Base-by-base conservation (phyloP, 2,329 filamentous ascomycete genomes). In the Fusarium dlaminii region DNA sequence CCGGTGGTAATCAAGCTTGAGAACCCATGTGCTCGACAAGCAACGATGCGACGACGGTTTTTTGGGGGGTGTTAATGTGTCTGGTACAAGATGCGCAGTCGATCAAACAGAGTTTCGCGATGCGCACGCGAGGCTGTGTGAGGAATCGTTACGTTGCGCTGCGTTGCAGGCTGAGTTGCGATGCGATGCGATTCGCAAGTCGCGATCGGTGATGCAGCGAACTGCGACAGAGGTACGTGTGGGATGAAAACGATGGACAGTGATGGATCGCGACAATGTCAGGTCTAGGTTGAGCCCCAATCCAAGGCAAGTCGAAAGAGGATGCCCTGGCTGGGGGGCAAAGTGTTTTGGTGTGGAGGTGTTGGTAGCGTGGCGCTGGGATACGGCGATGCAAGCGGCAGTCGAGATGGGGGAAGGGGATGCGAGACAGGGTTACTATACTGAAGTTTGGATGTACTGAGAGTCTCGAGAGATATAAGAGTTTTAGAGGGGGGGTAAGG, bases 1-100 rank as follows among this genome's bases (percentile, higher is more conserved):
- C 63, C 74, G 72, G 56, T 67, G 66, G 62, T 72, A 60, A 65
- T 72, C 63, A 77, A 57, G 49, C 59, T 72, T 63, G 76, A 74
- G 72, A 63, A 78, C 76, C 74, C 76, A 78, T 78, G 58, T 78
- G 76, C 76, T 76, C 69, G 73, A 68, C 61, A 66, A 64, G 46
- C 56, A 74, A 56, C 64, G 70, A 72, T 74, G 72, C 77, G 76
- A 72, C 75, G 68, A 61, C 36, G 51, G 20, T 40, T 40, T 66
- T 61, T 29, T 48, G 20, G 27, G 63, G 49, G 48, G 34, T 43
- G 57, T 43, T 55, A 51, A 49, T 70, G 36, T 60, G 42, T 68
- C 63, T 27, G 29, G 48, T 52, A 64, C 48, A 34, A 34, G 55
- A 69, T 75, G 74, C 68, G 76, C 76, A 75, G 58, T 56, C 68